Evolutionary conservation across 371 early-diverging fungal species (phyloP), one percentile per base, ranked within the genome.

Genomic region (Choanephora cucurbitarum): DNA sequence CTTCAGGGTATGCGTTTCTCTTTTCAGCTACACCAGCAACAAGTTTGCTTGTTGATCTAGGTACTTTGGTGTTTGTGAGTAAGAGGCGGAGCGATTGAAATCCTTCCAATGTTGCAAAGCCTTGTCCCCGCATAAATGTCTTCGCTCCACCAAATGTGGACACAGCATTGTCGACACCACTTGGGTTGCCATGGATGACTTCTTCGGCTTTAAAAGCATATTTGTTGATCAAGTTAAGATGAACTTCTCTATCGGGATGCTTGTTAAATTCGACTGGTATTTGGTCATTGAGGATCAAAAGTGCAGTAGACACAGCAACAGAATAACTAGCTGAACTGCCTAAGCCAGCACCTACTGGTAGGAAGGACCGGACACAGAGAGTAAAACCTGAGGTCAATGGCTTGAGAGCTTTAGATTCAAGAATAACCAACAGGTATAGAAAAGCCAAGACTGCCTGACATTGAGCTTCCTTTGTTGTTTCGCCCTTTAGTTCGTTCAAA

Each of bases 281-380:
- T 22, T 70, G 60, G 10, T 70, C 64, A 52, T 76, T 63, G 1
- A 81, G 75, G 15, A 85, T 64, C 51, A 96, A 73, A 28, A 98
- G 60, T 3, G 89, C 87, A 0, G 94, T 80, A 1, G 93, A 79
- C n/a, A 95, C 56, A 15, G 79, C 83, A 13, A 93, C 94, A 44
- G 89, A 85, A 70, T 85, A 96, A 10, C 97, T 85, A 1, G 99
- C 99, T 5, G 97, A 96, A 5, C 95, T 95, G 2, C 99, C 99
- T 13, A 98, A 81, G 0, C 99, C 99, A 15, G 96, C 88, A 18
- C 97, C 95, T n/a, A 97, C 90, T 2, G 98, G 98, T 6, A 98
- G 58, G 32, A 72, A 69, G 0, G 96, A 94, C 13, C 87, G 73
- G 21, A 93, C 84, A 49, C 69, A 65, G 24, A 93, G 58, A 5